Base-by-base conservation (phyloP, 768 basidiomycete genomes). In the Leccinum olivaceopallidum region DNA sequence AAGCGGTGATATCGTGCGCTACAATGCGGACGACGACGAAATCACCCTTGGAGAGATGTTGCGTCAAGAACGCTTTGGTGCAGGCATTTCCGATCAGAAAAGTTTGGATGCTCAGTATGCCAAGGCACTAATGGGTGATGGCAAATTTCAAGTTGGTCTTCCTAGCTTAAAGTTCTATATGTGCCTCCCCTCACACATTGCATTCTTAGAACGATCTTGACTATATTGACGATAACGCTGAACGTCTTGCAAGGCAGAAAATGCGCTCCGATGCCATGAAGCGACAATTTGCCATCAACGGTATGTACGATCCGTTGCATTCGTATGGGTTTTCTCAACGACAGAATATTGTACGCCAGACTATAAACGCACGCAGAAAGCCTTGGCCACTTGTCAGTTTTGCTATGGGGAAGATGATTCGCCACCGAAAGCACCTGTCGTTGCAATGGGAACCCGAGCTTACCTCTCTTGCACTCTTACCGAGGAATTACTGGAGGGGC, bases 241-340 rank as follows among this genome's bases (percentile, higher is more conserved):
- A 96, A 68, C 89, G 87, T 65, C 81, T 98, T 0, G 93, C 92
- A 42, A 80, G 95, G 58, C 88, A 94, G 74, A 98, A 96, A 76
- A 95, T 98, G 92, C 90, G 95, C 55, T 87, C 89, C 5, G 96
- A 98, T 69, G 93, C 90, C 22, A 94, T 97, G 89, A 98, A 95
- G 73, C 85, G 95, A 50, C 92, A 94, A 65, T 99, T 98, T 73
- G 97, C 97, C 13, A 92, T 99, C 63, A 86, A 98, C 60, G 95
- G 95, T 93, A 63, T 42, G 81, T 71, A n/a, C 5, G 4, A 53
- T 9, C 44, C 36, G 51, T 59, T 28, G 37, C 32, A 24, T 20
- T 14, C 9, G 16, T 9, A 26, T 57, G 30, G 55, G 61, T 60
- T 48, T 56, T 53, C 32, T 55, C 20, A 37, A 48, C 26, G 6